A percentile compares a stretch with the other conserved stretches of the same genome.
Evolutionary conservation across 1,284 basidiomycete genomes (phyloP).

Genomic region (Athelia sp.): DNA sequence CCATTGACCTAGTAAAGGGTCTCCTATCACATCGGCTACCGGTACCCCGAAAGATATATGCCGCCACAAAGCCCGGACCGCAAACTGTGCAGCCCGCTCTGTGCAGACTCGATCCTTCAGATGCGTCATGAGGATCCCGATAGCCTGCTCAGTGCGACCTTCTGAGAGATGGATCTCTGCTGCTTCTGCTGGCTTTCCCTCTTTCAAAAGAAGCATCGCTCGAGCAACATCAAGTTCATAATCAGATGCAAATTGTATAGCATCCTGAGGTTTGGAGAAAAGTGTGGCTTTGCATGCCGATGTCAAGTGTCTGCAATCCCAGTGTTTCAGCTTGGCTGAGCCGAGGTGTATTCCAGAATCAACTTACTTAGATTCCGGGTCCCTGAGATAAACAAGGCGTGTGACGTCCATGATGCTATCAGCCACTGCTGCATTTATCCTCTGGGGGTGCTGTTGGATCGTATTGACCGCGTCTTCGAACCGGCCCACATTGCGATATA

Average conservation of each 20-base stretch:
- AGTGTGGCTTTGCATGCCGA: slow-evolving; percentile 39
- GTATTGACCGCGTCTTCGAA: slow-evolving; percentile 53
- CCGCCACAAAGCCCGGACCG: slow-evolving; percentile 27
- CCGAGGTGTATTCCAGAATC: no score
- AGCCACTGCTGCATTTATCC: slow-evolving; percentile 29
- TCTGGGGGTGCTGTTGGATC: slow-evolving; percentile 26
- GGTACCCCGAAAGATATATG: slow-evolving; percentile 22
- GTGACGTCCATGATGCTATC: slow-evolving; percentile 42
- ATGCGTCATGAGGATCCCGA: slow-evolving; percentile 39
- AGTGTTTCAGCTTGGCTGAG: no score
- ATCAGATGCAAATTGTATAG: slow-evolving; percentile 53
- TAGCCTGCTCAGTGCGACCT: slow-evolving; percentile 44
- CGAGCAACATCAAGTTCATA: slow-evolving; percentile 48
- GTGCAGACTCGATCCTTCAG: slow-evolving; percentile 20
- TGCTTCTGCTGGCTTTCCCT: slow-evolving; percentile 43
- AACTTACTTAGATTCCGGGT: slow-evolving; percentile 39
- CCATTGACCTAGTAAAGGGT: no score
- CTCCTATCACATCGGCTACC: slow-evolving; percentile 1
- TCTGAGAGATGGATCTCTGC: slow-evolving; percentile 50
- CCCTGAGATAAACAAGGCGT: slow-evolving; percentile 46
- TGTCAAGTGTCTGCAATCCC: neutral
- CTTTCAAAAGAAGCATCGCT: slow-evolving; percentile 42
- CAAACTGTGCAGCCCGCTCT: slow-evolving; percentile 22
- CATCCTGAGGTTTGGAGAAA: slow-evolving; percentile 48
- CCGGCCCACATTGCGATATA: slow-evolving; percentile 41